Base-by-base conservation (phyloP, 257 asterid genomes). In the Solanum etuberosum region DNA sequence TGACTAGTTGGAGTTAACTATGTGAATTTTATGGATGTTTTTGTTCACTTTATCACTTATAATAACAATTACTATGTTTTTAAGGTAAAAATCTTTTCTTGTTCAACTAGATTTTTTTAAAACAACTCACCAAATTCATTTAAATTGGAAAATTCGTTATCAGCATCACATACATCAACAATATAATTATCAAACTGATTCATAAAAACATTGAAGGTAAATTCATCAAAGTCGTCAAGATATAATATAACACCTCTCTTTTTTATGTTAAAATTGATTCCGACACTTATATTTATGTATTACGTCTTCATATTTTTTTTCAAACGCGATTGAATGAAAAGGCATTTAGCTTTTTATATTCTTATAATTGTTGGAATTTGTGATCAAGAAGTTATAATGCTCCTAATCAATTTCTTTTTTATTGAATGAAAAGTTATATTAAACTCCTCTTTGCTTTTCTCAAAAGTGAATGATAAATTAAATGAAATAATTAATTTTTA, bases 211-310 rank as follows among this genome's bases (percentile, higher is more conserved):
- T 15, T 5, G 8, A 48, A 48, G 20, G 1, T 16, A 51, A 51
- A 51, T 51, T 51, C 0, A 2, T 51, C 23, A 51, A 51, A 51
- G 14, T 51, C 1, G 1, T 51, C 9, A 51, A 51, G 21, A 51
- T 51, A 51, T 51, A 51, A 51, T 51, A 51, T 51, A 16, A 51
- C 59, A 16, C 23, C 23, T 48, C 9, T 46, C 2, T 46, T 46
- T 1, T 54, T 54, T 0, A 6, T 54, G 0, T 18, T 1, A 54
- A 54, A 18, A 54, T 18, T 54, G 2, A 2, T 54, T 6, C 0
- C 21, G n/a, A 6, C 6, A 1, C n/a, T 54, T 48, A 48, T 48
- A 6, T 18, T 54, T 54, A 54, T 18, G 63, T 7, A 6, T 54
- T 18, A 18, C 4, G 7, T 48, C 59, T 18, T 18, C 8, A 18